Percentiles rank a stretch among this genome's conserved stretches.
Evolutionary conservation across 2,329 filamentous ascomycete genomes (phyloP).

Genomic region (Penicillium sp.): DNA sequence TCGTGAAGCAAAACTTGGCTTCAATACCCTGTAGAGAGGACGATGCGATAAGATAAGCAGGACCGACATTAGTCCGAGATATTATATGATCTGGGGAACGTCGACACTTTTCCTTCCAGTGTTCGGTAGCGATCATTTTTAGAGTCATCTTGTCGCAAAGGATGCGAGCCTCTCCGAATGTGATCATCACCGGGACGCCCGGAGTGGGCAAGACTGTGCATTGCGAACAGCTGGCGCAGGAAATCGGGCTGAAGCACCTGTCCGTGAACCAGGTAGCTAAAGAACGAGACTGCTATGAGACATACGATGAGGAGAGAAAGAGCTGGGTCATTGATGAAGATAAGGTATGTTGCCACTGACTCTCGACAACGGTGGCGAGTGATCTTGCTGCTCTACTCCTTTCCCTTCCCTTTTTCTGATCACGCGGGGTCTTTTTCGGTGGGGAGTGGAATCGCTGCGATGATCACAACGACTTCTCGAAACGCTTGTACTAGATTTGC

Average conservation of each 20-base stretch:
- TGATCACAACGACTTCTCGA: not conserved
- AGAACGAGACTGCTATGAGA: conserved; percentile 80
- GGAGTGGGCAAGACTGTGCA: conserved; percentile 95
- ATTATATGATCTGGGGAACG: conserved; percentile 19
- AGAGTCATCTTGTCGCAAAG: conserved; percentile 10
- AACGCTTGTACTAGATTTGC: not conserved
- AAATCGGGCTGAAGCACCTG: conserved; percentile 74
- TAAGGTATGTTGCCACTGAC: conserved; percentile 57
- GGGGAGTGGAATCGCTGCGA: not conserved
- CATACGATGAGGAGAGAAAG: conserved; percentile 78
- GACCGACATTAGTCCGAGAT: conserved; percentile 18
- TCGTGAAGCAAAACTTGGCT: not conserved
- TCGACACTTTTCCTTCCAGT: not conserved
- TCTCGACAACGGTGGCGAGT: not conserved
- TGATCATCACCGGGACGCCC: conserved; percentile 92
- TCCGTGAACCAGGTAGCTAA: conserved; percentile 91
- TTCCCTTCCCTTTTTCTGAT: conserved; percentile 3
- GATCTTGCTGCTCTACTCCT: not conserved
- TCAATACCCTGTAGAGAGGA: not conserved
- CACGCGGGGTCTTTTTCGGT: conserved; percentile 4
- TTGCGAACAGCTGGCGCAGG: conserved; percentile 73
- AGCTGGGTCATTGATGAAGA: conserved; percentile 97
- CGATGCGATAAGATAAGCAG: conserved; percentile 21
- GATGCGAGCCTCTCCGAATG: conserved; percentile 64
- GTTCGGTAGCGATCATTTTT: not conserved